A percentile compares a stretch with the other conserved stretches of the same genome.
These are phyloP conservation scores for Mycena epipterygia DNA, from an alignment of 768 basidiomycete species.

Conservation along the genomic window DNA sequence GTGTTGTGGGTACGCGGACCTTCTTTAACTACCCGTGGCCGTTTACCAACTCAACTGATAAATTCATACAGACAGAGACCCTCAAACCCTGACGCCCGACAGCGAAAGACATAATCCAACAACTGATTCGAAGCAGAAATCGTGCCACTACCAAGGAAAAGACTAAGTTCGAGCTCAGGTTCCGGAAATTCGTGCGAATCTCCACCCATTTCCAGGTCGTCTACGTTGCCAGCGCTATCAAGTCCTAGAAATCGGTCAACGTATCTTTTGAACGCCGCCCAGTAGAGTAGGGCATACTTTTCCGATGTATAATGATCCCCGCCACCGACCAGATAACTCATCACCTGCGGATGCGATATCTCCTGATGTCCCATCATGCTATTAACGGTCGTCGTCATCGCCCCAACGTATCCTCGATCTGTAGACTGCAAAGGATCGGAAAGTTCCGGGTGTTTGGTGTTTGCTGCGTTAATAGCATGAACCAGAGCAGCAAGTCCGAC, in stretches of 20 bases:
- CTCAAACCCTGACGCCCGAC: not conserved
- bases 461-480: not conserved
- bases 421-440: not conserved
- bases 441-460: not conserved
- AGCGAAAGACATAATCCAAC: not conserved
- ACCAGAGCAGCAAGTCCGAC: conserved; percentile 28
- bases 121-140: conserved; percentile 4
- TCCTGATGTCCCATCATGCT: conserved; percentile 41
- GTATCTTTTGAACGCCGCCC: not conserved
- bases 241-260: not conserved
- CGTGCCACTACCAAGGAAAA: not conserved
- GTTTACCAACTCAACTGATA: not conserved
- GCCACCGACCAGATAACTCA: conserved; percentile 42
- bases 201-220: no score
- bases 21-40: not conserved
- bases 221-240: no score
- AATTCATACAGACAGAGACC: not conserved
- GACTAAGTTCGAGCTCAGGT: not conserved
- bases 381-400: conserved; percentile 28
- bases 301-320: conserved; percentile 42
- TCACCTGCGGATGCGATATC: conserved; percentile 45
- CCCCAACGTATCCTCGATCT: not conserved
- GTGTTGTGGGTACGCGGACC: not conserved
- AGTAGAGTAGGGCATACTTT: conserved; percentile 22
- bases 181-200: not conserved